Evolutionary conservation across 345 rosid genomes (phyloP), one percentile per base, ranked within the genome.

Genomic region (Leavenworthia alabamica): DNA sequence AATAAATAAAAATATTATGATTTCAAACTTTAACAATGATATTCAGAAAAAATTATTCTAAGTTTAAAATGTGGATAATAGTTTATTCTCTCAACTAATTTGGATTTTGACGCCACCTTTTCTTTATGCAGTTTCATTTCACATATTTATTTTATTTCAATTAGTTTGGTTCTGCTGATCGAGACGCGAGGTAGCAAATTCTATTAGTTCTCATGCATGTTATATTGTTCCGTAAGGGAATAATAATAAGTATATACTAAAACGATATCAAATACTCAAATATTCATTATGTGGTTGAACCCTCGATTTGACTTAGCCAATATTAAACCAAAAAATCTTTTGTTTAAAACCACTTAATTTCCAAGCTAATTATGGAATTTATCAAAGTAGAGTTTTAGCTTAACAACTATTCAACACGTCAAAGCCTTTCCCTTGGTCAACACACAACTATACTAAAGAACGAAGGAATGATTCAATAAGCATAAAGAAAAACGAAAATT

Each of bases 61-160:
- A 11, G 14, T 13, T 35, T 1, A 20, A 20, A 20, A 1, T 2
- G 22, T 20, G 2, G 22, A 20, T 20, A n/a, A n/a, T n/a, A n/a
- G n/a, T n/a, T n/a, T n/a, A n/a, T n/a, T n/a, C n/a, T n/a, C 52
- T 59, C 73, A 68, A 32, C 66, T 31, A 67, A 68, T 41, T 59
- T 59, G 28, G 8, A 15, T 29, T 31, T 39, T 13, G 41, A 37
- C 8, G 20, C 36, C 32, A 39, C n/a, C 9, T 66, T 66, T 16
- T n/a, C 19, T 46, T 35, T 16, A 15, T 44, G 4, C 22, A 33
- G 15, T 11, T 65, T 64, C 20, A 42, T 33, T 22, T 32, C 43
- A 14, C 16, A 22, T 31, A 1, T 13, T 31, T 31, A 1, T 13
- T 7, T 20, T 15, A 15, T 15, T 8, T 11, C 11, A 54, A 15